These are phyloP conservation scores for Cercospora janseana DNA, from an alignment of 2,329 filamentous ascomycete genomes.

Conservation along the genomic window DNA sequence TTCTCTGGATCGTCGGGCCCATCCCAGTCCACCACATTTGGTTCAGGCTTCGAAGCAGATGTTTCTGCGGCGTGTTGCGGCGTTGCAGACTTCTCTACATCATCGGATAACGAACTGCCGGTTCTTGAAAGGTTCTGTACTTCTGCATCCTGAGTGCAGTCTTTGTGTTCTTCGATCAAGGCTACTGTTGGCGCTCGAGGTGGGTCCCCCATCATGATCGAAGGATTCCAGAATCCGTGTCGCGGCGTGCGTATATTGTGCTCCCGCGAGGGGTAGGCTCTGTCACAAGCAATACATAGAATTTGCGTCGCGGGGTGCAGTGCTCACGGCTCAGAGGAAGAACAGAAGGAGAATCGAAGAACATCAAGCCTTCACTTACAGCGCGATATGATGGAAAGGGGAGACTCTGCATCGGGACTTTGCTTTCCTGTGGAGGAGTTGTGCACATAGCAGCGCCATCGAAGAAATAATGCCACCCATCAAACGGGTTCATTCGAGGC, in stretches of 20 bases:
- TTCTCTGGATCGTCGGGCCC: constrained; percentile 50
- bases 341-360: not conserved
- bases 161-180: constrained; percentile 1
- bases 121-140: constrained; percentile 2
- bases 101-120: constrained; percentile 1
- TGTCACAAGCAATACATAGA: not conserved
- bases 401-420: constrained; percentile 2
- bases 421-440: constrained; percentile 8
- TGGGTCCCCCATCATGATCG: not conserved
- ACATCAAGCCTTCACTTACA: not conserved
- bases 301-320: too few relatives aligned
- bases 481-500: not conserved
- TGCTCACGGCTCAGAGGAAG: too few relatives aligned
- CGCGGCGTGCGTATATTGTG: not conserved
- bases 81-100: constrained; percentile 6
- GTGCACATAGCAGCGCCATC: constrained; percentile 9
- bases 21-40: constrained; percentile 60
- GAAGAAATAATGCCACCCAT: not conserved
- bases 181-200: not conserved
- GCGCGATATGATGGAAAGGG: not conserved
- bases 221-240: not conserved
- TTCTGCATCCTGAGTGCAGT: too few relatives aligned
- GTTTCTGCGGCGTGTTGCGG: not conserved
- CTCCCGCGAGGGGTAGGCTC: not conserved
- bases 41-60: constrained; percentile 19